Conservation (phyloP, 768 basidiomycete genomes). For the Termitomyces titanicus region DNA sequence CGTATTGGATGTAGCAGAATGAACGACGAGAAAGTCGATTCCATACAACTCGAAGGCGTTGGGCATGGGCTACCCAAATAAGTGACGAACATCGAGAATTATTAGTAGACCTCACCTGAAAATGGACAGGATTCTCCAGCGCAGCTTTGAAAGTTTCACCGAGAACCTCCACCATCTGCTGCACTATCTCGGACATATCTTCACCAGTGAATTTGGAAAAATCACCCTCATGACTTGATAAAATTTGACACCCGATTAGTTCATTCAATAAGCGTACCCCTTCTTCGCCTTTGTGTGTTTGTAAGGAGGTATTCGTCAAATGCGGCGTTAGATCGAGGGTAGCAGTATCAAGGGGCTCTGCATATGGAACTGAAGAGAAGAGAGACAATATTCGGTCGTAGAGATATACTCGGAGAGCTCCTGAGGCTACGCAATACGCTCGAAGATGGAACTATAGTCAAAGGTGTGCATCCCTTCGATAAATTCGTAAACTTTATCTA, state of each 20-base stretch:
- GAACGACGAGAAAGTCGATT: constrained; percentile 82
- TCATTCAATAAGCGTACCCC: constrained; percentile 80
- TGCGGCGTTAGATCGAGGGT: constrained; percentile 63
- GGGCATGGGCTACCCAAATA: constrained; percentile 56
- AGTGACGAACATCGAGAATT: neutral
- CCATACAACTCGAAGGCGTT: constrained; percentile 97
- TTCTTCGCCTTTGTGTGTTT: constrained; percentile 60
- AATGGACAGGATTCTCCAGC: constrained; percentile 75
- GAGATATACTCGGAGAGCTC: constrained; percentile 76
- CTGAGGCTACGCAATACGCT: constrained; percentile 78
- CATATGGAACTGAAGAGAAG: constrained; percentile 78
- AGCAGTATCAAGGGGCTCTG: constrained; percentile 34
- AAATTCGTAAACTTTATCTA: neutral
- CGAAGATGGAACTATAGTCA: constrained; percentile 86
- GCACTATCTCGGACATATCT: constrained; percentile 44
- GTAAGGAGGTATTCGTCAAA: constrained; percentile 91
- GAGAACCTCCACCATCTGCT: constrained; percentile 61
- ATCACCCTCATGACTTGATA: constrained; percentile 24
- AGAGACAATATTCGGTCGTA: constrained; percentile 83
- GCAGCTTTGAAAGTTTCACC: constrained; percentile 87
- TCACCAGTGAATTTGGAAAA: constrained; percentile 24
- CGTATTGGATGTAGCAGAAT: constrained; percentile 18
- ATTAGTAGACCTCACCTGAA: constrained; percentile 54
- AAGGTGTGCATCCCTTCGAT: neutral
- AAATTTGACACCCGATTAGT: constrained; percentile 60